Conservation (phyloP, 805 yeast genomes). For the Nakazawaea wyomingensis region DNA sequence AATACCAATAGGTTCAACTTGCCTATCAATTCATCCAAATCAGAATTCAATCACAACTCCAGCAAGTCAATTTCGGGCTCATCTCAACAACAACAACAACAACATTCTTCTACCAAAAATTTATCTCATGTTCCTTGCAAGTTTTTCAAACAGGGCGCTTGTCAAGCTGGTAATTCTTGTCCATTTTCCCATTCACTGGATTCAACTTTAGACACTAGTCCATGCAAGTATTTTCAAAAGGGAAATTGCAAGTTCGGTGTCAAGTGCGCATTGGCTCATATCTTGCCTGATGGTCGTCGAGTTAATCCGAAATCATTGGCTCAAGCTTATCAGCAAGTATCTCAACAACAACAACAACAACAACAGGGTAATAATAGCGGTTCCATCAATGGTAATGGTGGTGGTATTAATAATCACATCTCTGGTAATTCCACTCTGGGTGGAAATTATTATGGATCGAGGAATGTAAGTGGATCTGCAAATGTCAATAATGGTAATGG, state of each 20-base stretch:
- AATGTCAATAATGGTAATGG: background rate
- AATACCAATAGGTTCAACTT: background rate
- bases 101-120: constrained; percentile 21
- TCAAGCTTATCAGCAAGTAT: constrained; percentile 24
- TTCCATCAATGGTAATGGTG: background rate
- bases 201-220: constrained; percentile 45
- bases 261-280: constrained; percentile 92
- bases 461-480: background rate
- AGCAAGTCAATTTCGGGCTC: constrained; percentile 3
- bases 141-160: constrained; percentile 84
- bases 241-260: constrained; percentile 97
- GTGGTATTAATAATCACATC: background rate
- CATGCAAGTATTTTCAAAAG: constrained; percentile 90
- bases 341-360: constrained; percentile 13
- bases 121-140: constrained; percentile 95
- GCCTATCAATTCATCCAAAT: background rate
- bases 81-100: constrained; percentile 5
- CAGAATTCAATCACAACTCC: background rate
- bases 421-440: constrained; percentile 1
- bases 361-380: background rate
- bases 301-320: constrained; percentile 48
- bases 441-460: background rate
- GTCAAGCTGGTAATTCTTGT: constrained; percentile 91
- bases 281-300: constrained; percentile 82
- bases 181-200: constrained; percentile 83